A percentile compares a stretch with the other conserved stretches of the same genome.
Conservation (phyloP, 257 asterid species). For the Jacaranda copaia region DNA sequence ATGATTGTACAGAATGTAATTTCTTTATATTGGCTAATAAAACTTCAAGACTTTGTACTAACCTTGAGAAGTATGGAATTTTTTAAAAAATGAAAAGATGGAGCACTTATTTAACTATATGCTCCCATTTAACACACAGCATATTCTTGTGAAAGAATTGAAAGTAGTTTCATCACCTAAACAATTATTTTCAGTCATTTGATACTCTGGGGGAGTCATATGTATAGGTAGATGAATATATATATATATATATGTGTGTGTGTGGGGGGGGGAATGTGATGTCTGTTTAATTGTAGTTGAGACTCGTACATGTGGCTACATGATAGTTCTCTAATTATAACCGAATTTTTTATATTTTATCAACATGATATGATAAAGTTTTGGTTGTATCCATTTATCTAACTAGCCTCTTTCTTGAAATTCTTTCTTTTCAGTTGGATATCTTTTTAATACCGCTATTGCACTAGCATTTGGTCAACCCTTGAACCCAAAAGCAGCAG, state of each 20-base stretch:
- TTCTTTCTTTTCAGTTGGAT: conserved; percentile 52
- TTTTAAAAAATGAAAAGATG: not conserved
- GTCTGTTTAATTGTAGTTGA: too few species aligned
- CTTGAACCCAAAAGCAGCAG: conserved; percentile 70
- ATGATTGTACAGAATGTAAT: conserved; percentile 1
- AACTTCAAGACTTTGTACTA: not conserved
- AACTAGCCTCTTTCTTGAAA: conserved; percentile 17
- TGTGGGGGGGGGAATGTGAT: too few species aligned
- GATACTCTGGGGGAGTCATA: not conserved
- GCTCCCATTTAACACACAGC: not conserved
- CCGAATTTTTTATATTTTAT: not conserved
- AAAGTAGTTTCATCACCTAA: not conserved
- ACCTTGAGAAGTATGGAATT: not conserved
- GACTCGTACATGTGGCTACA: too few species aligned
- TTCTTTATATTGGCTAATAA: not conserved
- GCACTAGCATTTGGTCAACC: conserved; percentile 60
- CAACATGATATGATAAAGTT: not conserved
- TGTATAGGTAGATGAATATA: not conserved
- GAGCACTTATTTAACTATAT: not conserved
- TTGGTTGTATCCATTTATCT: conserved; percentile 5
- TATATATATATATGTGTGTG: too few species aligned
- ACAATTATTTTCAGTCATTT: conserved; percentile 3
- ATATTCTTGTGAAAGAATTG: not conserved
- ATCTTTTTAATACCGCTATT: conserved; percentile 49
- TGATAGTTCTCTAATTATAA: not conserved